Percentiles rank a stretch among this genome's conserved stretches.
phyloP scores from a whole-genome alignment of 1,284 basidiomycete genomes.

The Mycosarcoma mackinlayi region DNA sequence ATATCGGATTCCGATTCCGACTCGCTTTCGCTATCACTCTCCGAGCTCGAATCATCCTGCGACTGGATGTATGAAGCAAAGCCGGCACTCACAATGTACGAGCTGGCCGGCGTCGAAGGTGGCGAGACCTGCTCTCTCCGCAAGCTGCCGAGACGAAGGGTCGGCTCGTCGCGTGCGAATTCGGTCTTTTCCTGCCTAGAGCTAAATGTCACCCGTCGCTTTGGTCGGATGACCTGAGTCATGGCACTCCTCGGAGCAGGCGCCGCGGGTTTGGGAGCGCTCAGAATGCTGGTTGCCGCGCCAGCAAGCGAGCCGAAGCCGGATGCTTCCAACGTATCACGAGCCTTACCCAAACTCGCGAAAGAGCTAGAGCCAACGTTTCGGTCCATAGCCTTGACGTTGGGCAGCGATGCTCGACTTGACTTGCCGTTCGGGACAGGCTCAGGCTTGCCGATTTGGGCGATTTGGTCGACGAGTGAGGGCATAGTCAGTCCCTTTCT shows the following conservation, averaged over 20 bases:
- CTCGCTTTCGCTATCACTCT: constrained; percentile 44
- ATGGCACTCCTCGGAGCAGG: constrained; percentile 23
- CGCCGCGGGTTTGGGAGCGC: constrained; percentile 14
- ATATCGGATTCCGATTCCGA: constrained; percentile 45
- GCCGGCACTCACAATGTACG: constrained; percentile 32
- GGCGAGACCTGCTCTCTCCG: constrained; percentile 43
- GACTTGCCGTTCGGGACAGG: constrained; percentile 9
- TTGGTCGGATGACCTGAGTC: constrained; percentile 45
- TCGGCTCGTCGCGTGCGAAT: constrained; percentile 51
- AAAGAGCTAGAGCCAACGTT: constrained; percentile 1
- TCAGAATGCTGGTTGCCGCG: constrained; percentile 27
- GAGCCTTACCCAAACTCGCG: constrained; percentile 14
- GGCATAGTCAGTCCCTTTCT: constrained; percentile 39
- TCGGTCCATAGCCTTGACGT: constrained; percentile 6
- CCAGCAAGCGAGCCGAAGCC: constrained; percentile 24
- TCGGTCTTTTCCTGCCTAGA: constrained; percentile 53
- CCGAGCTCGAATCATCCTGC: constrained; percentile 31
- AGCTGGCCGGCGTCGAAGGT: constrained; percentile 39
- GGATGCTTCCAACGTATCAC: constrained; percentile 21
- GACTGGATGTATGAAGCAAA: constrained; percentile 43
- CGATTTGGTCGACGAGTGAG: constrained; percentile 40
- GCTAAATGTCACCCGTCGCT: constrained; percentile 54
- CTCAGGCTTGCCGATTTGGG: constrained; percentile 35
- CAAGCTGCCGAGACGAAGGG: constrained; percentile 43
- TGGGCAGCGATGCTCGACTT: constrained; percentile 28